Evolutionary conservation across 73 alveolate species (phyloP).

Genomic region (Tetrahymena borealis): DNA sequence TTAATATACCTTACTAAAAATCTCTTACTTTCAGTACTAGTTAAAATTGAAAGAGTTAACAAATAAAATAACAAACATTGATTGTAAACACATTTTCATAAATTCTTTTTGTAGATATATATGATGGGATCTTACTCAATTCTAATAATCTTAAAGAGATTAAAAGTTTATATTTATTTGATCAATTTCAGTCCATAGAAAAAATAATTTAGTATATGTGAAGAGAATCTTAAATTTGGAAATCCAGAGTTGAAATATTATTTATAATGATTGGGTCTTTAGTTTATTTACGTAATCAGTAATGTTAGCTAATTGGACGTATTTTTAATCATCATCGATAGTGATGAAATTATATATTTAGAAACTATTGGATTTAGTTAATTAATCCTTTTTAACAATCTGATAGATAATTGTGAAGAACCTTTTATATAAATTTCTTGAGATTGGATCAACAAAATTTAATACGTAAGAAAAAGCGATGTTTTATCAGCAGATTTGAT

Average conservation of each 20-base stretch:
- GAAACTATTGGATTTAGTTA: neutral
- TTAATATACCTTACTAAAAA: no score
- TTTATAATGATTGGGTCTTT: neutral
- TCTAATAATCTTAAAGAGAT: no score
- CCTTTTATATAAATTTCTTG: neutral
- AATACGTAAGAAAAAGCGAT: neutral
- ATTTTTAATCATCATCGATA: neutral
- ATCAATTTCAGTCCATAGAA: no score
- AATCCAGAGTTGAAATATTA: neutral
- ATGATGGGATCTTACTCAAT: no score
- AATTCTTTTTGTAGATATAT: no score
- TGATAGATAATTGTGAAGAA: neutral
- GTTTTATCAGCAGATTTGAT: neutral
- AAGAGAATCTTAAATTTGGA: neutral
- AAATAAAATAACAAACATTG: no score
- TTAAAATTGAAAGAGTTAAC: no score
- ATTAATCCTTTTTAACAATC: neutral
- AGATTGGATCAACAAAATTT: neutral
- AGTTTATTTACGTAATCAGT: neutral
- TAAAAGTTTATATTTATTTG: no score
- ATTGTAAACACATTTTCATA: no score
- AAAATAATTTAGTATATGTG: no score
- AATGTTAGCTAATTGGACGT: neutral
- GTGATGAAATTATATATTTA: neutral
- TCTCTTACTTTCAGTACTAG: no score